phyloP scores from a whole-genome alignment of 225 moss, liverwort and hornwort species.

The Physcomitrellopsis africana region DNA sequence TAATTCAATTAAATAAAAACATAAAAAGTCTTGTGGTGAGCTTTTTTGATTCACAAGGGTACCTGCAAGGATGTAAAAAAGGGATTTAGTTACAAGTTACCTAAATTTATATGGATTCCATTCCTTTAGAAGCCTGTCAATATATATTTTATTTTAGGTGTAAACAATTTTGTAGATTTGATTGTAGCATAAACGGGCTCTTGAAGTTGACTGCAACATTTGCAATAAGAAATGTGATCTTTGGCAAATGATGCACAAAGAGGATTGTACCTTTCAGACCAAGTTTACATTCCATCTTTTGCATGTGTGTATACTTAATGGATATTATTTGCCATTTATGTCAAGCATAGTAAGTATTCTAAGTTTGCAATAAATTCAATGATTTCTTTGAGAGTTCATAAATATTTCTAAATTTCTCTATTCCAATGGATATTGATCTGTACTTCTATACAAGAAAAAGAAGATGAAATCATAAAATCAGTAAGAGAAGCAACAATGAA shows the following conservation, averaged over 20 bases:
- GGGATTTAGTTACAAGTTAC: not conserved
- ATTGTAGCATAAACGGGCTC: conserved; percentile 60
- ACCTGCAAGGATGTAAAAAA: conserved; percentile 7
- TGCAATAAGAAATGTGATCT: conserved; percentile 74
- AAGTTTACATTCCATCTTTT: conserved; percentile 12
- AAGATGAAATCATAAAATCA: conserved; percentile 61
- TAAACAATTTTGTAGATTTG: conserved; percentile 30
- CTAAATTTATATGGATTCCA: conserved; percentile 9
- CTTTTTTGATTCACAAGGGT: too few relatives aligned
- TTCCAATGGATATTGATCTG: not conserved
- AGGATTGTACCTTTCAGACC: too few relatives aligned
- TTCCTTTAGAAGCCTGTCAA: not conserved
- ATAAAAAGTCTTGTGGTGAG: too few relatives aligned
- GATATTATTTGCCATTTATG: not conserved
- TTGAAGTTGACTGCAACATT: conserved; percentile 37
- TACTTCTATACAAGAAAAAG: conserved; percentile 61
- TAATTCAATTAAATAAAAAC: too few relatives aligned
- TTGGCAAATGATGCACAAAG: conserved; percentile 68
- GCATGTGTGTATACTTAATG: not conserved
- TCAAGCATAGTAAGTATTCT: too few relatives aligned
- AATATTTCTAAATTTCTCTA: not conserved
- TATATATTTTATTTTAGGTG: conserved; percentile 14
- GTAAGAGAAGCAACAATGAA: conserved; percentile 73
- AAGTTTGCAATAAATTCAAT: too few relatives aligned
- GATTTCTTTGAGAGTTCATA: too few relatives aligned